Conservation (phyloP, 2,329 filamentous ascomycete species). For the Dissoconium aciculare region DNA sequence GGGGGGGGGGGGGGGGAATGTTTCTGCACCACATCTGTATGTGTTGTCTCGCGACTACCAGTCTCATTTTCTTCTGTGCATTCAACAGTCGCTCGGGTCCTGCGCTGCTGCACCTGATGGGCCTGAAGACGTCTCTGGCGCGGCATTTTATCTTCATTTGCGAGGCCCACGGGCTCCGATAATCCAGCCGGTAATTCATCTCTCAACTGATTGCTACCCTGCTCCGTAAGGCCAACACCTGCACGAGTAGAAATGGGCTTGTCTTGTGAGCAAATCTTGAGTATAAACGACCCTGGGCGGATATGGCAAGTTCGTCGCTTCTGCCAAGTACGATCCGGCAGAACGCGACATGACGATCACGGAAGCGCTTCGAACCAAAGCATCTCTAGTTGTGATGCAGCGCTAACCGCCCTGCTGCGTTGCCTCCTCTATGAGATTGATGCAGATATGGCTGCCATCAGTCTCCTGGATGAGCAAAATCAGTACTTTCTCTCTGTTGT, state of each 20-base stretch:
- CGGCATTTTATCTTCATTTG: too few relatives aligned
- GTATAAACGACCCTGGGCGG: background rate
- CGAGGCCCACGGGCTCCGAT: too few relatives aligned
- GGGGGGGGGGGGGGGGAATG: too few relatives aligned
- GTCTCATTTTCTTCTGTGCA: too few relatives aligned
- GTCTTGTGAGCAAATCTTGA: constrained; percentile 1
- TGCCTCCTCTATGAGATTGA: constrained; percentile 2
- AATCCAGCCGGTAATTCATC: background rate
- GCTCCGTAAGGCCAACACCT: background rate
- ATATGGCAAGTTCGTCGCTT: background rate
- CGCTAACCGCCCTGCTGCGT: constrained; percentile 2
- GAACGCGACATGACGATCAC: background rate
- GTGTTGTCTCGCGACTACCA: too few relatives aligned
- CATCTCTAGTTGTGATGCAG: background rate
- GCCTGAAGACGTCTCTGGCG: too few relatives aligned
- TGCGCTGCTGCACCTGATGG: too few relatives aligned
- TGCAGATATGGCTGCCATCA: constrained; percentile 3
- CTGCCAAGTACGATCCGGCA: background rate
- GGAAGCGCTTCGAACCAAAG: background rate
- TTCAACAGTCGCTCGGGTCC: too few relatives aligned
- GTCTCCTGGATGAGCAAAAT: constrained; percentile 4
- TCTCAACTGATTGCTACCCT: background rate
- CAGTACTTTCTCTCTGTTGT: constrained; percentile 5
- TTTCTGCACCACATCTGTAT: too few relatives aligned
- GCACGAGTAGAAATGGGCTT: background rate